Evolutionary conservation across 139 green algal genomes (phyloP).

Genomic region (Volvox africanus): DNA sequence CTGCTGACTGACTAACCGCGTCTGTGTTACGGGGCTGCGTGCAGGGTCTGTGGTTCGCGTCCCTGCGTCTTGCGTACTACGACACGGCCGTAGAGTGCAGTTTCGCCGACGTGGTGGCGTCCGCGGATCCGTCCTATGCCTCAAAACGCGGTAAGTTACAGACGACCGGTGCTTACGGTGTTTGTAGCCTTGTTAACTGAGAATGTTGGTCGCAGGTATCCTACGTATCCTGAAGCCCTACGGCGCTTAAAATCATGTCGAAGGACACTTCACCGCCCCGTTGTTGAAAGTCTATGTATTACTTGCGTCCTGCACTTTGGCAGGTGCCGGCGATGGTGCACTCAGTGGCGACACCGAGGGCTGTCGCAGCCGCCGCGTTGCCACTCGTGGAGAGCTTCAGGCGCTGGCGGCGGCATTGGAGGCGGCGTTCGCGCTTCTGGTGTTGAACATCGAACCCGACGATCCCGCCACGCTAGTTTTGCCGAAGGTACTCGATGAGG

Average conservation of each 20-base stretch:
- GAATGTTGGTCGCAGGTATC: too few relatives aligned
- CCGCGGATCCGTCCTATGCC: background rate
- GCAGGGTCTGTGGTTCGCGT: constrained; percentile 27
- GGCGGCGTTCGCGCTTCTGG: background rate
- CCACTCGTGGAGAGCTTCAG: background rate
- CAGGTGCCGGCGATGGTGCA: too few relatives aligned
- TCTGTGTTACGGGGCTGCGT: background rate
- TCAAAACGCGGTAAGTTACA: background rate
- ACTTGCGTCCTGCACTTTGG: too few relatives aligned
- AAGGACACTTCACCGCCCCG: too few relatives aligned
- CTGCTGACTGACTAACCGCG: too few relatives aligned
- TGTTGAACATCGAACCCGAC: background rate
- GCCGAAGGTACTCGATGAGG: background rate
- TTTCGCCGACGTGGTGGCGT: constrained; percentile 8
- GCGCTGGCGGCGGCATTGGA: constrained; percentile 20
- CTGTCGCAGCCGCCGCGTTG: background rate
- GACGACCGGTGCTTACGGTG: too few relatives aligned
- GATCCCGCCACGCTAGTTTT: background rate
- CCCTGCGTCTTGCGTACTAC: constrained; percentile 34
- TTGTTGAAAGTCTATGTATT: too few relatives aligned
- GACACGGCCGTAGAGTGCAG: background rate
- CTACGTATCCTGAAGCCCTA: too few relatives aligned
- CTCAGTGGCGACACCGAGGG: background rate
- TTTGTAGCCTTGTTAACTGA: too few relatives aligned
- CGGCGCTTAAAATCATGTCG: too few relatives aligned